Evolutionary conservation across 2,329 filamentous ascomycete species (phyloP).

Genomic region (Magnaporthales sp.): DNA sequence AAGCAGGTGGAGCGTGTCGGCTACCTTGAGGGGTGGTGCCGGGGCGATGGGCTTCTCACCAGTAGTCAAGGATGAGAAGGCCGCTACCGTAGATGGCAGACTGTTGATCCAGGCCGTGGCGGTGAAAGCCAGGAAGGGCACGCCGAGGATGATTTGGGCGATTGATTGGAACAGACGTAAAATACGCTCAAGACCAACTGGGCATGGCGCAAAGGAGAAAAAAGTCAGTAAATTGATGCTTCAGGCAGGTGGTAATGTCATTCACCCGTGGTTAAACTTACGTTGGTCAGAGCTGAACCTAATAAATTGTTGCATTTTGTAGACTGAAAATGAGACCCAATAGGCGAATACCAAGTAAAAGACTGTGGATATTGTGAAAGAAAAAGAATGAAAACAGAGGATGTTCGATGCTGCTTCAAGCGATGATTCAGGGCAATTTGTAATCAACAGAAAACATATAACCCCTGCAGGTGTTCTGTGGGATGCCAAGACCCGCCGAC

Average conservation of each 20-base stretch:
- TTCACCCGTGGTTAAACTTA: slow-evolving; percentile 17
- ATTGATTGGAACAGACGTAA: slow-evolving; percentile 48
- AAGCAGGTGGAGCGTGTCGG: slow-evolving; percentile 18
- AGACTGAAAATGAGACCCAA: neutral
- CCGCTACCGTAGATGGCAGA: slow-evolving; percentile 19
- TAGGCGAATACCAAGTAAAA: neutral
- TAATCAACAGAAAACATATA: neutral
- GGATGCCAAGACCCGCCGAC: neutral
- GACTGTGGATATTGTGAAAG: neutral
- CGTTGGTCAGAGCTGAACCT: slow-evolving; percentile 38
- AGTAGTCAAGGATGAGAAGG: slow-evolving; percentile 14
- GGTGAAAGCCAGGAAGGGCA: slow-evolving; percentile 24
- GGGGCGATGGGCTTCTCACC: slow-evolving; percentile 5
- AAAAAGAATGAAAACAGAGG: neutral
- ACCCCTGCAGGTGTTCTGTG: neutral
- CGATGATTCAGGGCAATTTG: neutral
- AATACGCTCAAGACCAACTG: slow-evolving; percentile 52
- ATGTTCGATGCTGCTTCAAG: neutral
- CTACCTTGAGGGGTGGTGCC: slow-evolving; percentile 13
- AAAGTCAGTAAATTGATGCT: neutral
- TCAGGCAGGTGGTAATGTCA: neutral
- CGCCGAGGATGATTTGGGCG: slow-evolving; percentile 37
- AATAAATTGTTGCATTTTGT: slow-evolving; percentile 26
- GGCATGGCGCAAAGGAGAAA: neutral
- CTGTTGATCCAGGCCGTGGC: slow-evolving; percentile 2